phyloP scores from a whole-genome alignment of 768 basidiomycete species.

The Kwoniella sp. region DNA sequence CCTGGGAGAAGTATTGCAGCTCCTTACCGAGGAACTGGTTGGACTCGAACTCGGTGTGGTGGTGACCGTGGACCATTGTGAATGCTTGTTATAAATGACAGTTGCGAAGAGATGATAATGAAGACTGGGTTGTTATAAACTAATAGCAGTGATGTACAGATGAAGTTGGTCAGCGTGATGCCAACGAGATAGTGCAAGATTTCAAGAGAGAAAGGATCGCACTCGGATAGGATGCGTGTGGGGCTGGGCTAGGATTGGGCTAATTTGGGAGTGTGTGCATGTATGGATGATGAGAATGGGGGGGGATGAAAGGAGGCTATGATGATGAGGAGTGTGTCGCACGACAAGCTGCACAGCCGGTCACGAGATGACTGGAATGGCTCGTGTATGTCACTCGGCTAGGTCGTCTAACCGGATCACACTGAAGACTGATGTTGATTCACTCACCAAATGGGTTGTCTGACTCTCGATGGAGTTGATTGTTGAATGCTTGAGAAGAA shows the following conservation, averaged over 20 bases:
- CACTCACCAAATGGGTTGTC: background rate
- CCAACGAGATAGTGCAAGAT: background rate
- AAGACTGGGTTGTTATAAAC: too few relatives aligned
- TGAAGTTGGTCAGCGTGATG: background rate
- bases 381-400: background rate
- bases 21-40: slow-evolving; percentile 75
- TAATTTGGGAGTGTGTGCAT: too few relatives aligned
- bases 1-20: slow-evolving; percentile 95
- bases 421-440: background rate
- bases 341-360: too few relatives aligned
- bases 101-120: background rate
- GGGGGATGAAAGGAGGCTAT: background rate
- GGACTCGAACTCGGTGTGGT: slow-evolving; percentile 48
- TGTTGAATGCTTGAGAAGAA: background rate
- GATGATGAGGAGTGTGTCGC: background rate
- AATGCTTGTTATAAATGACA: background rate
- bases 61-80: slow-evolving; percentile 33
- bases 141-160: too few relatives aligned
- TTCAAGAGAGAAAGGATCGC: slow-evolving; percentile 1
- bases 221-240: background rate
- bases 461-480: background rate
- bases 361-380: too few relatives aligned
- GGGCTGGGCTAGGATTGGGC: background rate
- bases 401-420: background rate
- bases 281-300: background rate